Conservation (phyloP, 768 basidiomycete species). For the Amanita molliuscula region DNA sequence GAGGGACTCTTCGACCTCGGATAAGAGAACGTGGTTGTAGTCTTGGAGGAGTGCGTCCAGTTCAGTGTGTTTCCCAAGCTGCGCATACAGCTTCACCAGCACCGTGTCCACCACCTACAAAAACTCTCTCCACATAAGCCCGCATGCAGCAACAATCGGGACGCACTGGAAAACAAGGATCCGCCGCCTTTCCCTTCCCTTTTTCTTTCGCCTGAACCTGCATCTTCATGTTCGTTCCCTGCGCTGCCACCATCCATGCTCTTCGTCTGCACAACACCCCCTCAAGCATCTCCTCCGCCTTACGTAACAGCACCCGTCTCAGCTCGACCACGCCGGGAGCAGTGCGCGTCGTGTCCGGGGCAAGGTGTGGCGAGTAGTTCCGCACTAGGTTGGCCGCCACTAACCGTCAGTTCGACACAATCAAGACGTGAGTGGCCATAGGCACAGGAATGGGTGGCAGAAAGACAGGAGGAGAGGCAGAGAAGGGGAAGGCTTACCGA, state of each 20-base stretch:
- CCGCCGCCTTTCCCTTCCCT: slow-evolving; percentile 10
- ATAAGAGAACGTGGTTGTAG: slow-evolving; percentile 42
- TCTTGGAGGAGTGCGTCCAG: slow-evolving; percentile 47
- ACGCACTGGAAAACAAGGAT: slow-evolving; percentile 2
- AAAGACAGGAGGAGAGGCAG: not conserved
- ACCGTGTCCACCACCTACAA: slow-evolving; percentile 72
- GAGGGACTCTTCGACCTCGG: slow-evolving; percentile 55
- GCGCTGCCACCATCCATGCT: slow-evolving; percentile 27
- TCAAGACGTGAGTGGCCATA: slow-evolving; percentile 7
- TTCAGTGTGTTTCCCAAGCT: slow-evolving; percentile 49
- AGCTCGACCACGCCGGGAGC: slow-evolving; percentile 68
- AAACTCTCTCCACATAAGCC: not conserved
- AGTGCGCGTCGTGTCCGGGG: slow-evolving; percentile 54
- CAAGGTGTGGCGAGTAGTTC: slow-evolving; percentile 85
- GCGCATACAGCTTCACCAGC: slow-evolving; percentile 63
- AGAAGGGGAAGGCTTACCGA: slow-evolving; percentile 57
- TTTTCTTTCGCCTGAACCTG: slow-evolving; percentile 12
- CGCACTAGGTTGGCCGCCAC: slow-evolving; percentile 84
- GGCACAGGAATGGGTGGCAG: slow-evolving; percentile 26
- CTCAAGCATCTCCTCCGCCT: slow-evolving; percentile 71
- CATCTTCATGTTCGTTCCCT: slow-evolving; percentile 2
- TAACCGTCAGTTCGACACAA: slow-evolving; percentile 49
- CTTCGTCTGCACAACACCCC: slow-evolving; percentile 55
- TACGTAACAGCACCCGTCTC: slow-evolving; percentile 45
- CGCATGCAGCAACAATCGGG: not conserved